Base-by-base conservation (phyloP, 208 protist genomes). In the Acanthamoeba divionensis region DNA sequence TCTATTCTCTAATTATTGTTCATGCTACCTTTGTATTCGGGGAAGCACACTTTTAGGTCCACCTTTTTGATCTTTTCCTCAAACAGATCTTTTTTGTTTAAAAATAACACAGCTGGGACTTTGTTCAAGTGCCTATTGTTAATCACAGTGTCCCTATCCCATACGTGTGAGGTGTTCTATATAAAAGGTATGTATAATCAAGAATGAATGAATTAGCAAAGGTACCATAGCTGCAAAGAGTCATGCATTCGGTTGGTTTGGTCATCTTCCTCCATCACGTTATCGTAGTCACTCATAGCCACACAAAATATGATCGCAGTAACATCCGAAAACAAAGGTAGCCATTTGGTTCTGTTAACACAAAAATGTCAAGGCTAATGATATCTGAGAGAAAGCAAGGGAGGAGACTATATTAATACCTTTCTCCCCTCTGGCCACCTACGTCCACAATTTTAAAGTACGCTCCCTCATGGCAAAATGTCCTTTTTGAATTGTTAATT, bases 401-500 rank as follows among this genome's bases (percentile, higher is more conserved):
- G n/a, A n/a, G n/a, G n/a, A n/a, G n/a, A n/a, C n/a, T n/a, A n/a
- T 47, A 10, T 44, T 8, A 33, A 41, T 12, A 73, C 65, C 77
- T 15, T 82, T 97, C 96, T n/a, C 90, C 93, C 31, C 95, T 86
- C 91, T 97, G 96, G 48, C 96, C 96, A 47, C 95, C 96, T 5
- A 97, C 96, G 91, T 97, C 96, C 29, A 97, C 92, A 89, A 97
- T 93, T 33, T 90, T 63, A 85, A 97, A 97, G 33, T 85, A 69
- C 7, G 95, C 71, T 41, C 90, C 93, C 29, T 87, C 90, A 44
- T 92, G 86, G 26, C 92, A 63, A 87, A 98, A 98, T 7, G 94
- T 52, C 2, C n/a, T n/a, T n/a, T n/a, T n/a, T n/a, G n/a, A n/a
- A n/a, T n/a, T n/a, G n/a, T n/a, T n/a, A n/a, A n/a, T n/a, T n/a